Evolutionary conservation across 768 basidiomycete genomes (phyloP), one percentile per base, ranked within the genome.

Genomic region (Mycena latifolia): DNA sequence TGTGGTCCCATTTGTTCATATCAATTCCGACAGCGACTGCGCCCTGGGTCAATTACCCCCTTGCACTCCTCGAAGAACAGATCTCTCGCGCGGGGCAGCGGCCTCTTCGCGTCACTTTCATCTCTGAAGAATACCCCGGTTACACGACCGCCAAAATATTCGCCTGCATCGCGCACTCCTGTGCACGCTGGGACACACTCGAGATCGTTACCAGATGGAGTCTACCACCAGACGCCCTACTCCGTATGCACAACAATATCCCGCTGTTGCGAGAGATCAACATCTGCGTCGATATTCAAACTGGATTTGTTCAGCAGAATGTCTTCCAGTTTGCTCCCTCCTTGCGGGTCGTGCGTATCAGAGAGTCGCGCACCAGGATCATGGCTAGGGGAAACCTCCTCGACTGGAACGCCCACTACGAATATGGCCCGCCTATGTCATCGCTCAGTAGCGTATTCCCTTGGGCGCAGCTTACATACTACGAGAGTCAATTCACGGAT

Each of bases 81-180:
- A 4, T 57, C 5, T 17, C n/a, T 10, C 55, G 43, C n/a, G 43
- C 28, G 22, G 29, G n/a, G 6, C 43, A 57, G 25, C 45, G 24
- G 22, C 45, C 55, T 5, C 18, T 57, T 1, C 43, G 45, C n/a
- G 55, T 57, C 12, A 6, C 45, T 17, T 17, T 57, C 0, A 18
- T 46, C 31, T 57, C 55, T 11, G 6, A 46, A 9, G 55, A 57
- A 35, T 0, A 6, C 29, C 55, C 55, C 10, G 43, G 43, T 1
- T 57, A 57, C n/a, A 57, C 45, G 29, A 57, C 55, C 18, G 55
- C n/a, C 20, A 57, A 46, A 18, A 25, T 56, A 7, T 56, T 56
- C 43, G 27, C 55, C 41, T 28, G 41, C 41, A 29, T 56, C 14
- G 55, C 31, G 18, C 22, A 33, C 5, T 56, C 55, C 6, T 56